Percentiles rank a stretch among this genome's conserved stretches.
These are phyloP conservation scores for Rauvolfia tetraphylla DNA, from an alignment of 257 asterid species.

Conservation along the genomic window DNA sequence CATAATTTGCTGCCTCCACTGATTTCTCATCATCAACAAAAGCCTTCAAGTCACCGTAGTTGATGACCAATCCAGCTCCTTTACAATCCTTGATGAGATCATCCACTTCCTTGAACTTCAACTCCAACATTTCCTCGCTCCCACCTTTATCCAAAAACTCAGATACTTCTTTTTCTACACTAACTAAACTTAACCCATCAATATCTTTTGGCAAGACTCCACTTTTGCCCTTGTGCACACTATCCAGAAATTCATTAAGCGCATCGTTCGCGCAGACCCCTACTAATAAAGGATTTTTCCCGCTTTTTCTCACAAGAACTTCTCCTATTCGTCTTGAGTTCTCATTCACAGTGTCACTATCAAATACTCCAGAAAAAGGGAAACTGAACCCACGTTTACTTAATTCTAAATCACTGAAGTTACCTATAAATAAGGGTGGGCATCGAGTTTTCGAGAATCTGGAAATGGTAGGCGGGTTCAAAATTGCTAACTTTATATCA, in stretches of 20 bases:
- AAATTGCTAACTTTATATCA: constrained; percentile 67
- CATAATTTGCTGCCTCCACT: constrained; percentile 31
- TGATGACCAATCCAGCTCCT: constrained; percentile 53
- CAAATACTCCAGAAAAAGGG: constrained; percentile 43
- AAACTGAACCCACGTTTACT: constrained; percentile 46
- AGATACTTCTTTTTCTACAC: constrained; percentile 49
- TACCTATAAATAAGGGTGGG: constrained; percentile 52
- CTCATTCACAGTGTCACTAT: constrained; percentile 39
- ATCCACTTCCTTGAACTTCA: constrained; percentile 50
- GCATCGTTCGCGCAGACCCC: constrained; percentile 70
- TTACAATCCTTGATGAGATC: constrained; percentile 33
- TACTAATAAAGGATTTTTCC: constrained; percentile 66
- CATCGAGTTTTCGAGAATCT: constrained; percentile 43
- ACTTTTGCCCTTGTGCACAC: constrained; percentile 41
- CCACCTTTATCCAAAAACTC: constrained; percentile 37
- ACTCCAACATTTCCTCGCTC: constrained; percentile 42
- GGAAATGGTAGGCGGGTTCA: constrained; percentile 58
- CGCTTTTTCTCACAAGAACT: constrained; percentile 35
- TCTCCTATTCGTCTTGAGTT: constrained; percentile 64
- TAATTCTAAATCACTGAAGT: constrained; percentile 44
- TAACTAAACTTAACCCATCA: constrained; percentile 43
- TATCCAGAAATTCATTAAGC: constrained; percentile 40
- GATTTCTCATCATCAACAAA: constrained; percentile 45
- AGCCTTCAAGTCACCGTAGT: constrained; percentile 64
- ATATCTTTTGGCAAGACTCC: constrained; percentile 54